Percentiles rank a stretch among this genome's conserved stretches.
Conservation (phyloP, 805 yeast species). For the Ogataea trehaloabstinens region DNA sequence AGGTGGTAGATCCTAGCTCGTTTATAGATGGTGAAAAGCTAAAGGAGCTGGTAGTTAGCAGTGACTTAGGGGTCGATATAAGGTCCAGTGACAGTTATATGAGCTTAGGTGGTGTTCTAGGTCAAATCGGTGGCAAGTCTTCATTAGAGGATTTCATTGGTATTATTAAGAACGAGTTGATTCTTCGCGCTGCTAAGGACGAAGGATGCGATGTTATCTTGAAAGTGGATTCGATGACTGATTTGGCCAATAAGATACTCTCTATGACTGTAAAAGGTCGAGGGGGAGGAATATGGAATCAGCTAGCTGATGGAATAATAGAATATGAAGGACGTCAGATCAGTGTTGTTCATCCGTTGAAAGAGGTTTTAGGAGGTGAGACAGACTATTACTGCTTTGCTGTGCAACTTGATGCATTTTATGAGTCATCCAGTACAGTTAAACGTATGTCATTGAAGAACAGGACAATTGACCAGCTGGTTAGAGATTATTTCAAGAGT, state of each 20-base stretch:
- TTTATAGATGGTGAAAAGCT: too few relatives aligned
- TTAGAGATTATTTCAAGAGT: conserved; percentile 64
- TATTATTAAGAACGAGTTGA: conserved; percentile 45
- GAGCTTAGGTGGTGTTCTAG: conserved; percentile 23
- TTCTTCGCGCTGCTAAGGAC: conserved; percentile 44
- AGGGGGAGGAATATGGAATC: conserved; percentile 62
- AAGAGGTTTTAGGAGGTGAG: conserved; percentile 74
- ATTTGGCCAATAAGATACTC: conserved; percentile 75
- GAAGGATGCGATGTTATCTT: conserved; percentile 54
- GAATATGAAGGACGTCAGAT: conserved; percentile 32
- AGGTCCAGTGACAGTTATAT: neutral
- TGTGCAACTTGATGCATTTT: conserved; percentile 36
- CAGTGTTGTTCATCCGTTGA: conserved; percentile 62
- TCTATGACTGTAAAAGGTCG: conserved; percentile 83
- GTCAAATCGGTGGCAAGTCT: conserved; percentile 42
- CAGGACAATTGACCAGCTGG: conserved; percentile 79
- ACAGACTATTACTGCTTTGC: conserved; percentile 53
- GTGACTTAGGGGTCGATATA: too few relatives aligned
- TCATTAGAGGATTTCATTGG: conserved; percentile 61
- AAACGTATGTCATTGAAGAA: conserved; percentile 52
- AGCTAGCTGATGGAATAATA: conserved; percentile 45
- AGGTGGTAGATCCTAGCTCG: conserved; percentile 40
- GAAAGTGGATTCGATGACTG: conserved; percentile 79
- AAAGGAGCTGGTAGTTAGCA: too few relatives aligned
- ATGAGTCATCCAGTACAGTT: conserved; percentile 20